Evolutionary conservation across 805 yeast genomes (phyloP).

Genomic region (Starmera dryadoides): DNA sequence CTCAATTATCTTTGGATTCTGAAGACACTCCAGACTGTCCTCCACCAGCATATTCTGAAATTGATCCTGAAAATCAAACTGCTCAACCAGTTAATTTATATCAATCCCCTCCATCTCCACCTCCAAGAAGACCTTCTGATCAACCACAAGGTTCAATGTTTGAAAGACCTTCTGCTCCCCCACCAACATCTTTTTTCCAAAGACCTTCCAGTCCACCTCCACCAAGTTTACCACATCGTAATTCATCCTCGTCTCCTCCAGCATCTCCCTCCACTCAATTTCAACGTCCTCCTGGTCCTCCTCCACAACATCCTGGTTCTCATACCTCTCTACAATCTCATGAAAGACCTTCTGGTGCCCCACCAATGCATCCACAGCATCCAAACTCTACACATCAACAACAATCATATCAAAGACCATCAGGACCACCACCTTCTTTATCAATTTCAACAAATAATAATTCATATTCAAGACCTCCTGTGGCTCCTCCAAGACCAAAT

Average conservation of each 20-base stretch:
- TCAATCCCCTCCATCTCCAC: slow-evolving; percentile 7
- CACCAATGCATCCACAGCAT: too few species aligned
- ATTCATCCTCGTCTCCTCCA: background rate
- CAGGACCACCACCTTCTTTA: slow-evolving; percentile 1
- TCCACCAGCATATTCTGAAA: slow-evolving; percentile 31
- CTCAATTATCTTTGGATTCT: slow-evolving; percentile 5
- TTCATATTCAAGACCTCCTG: slow-evolving; percentile 1
- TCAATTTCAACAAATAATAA: background rate
- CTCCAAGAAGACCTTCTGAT: slow-evolving; percentile 1
- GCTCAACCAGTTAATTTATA: slow-evolving; percentile 3
- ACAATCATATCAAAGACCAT: slow-evolving; percentile 1
- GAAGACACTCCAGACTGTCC: slow-evolving; percentile 14
- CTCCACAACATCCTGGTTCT: background rate
- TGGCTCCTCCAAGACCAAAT: background rate
- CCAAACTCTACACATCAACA: background rate
- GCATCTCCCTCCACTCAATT: background rate
- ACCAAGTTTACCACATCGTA: background rate
- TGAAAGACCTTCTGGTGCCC: too few species aligned
- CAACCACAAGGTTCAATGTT: background rate
- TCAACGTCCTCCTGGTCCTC: background rate
- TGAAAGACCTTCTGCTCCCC: slow-evolving; percentile 4
- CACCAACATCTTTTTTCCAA: slow-evolving; percentile 2
- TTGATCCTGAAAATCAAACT: slow-evolving; percentile 16
- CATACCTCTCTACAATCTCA: too few species aligned
- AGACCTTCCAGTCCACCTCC: slow-evolving; percentile 1